These are phyloP conservation scores for Amauroascus niger DNA, from an alignment of 2,329 filamentous ascomycete species.

Conservation along the genomic window DNA sequence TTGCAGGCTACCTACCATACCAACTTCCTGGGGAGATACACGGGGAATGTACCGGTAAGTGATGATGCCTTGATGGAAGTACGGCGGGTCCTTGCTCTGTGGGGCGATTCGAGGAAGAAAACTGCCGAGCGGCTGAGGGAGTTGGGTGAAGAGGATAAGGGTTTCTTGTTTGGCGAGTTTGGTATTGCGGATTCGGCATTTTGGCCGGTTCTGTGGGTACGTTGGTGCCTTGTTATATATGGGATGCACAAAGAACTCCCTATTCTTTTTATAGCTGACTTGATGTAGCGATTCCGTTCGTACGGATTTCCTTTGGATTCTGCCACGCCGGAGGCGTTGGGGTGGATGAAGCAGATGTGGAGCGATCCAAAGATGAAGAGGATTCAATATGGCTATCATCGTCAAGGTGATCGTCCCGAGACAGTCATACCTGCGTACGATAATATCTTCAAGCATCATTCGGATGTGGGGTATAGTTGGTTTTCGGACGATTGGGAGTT, in stretches of 20 bases:
- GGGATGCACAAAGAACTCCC: neutral
- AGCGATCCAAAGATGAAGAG: constrained; percentile 22
- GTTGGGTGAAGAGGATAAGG: constrained; percentile 25
- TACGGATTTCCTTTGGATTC: constrained; percentile 25
- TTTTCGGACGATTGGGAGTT: constrained; percentile 28
- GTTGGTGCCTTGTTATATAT: constrained; percentile 6
- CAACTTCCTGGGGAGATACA: constrained; percentile 27
- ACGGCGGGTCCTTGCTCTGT: constrained; percentile 22
- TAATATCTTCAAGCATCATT: constrained; percentile 23
- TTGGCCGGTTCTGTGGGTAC: constrained; percentile 33
- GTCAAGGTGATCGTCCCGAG: constrained; percentile 25
- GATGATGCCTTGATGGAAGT: constrained; percentile 24
- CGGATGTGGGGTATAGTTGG: constrained; percentile 22
- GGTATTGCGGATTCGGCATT: constrained; percentile 33
- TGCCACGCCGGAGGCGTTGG: constrained; percentile 23
- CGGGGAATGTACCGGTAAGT: constrained; percentile 24
- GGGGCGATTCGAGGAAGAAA: constrained; percentile 22
- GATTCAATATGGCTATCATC: constrained; percentile 22
- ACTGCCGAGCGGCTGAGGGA: constrained; percentile 21
- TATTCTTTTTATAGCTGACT: neutral
- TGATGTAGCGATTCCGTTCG: constrained; percentile 26
- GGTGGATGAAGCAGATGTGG: constrained; percentile 31
- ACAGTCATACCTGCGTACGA: constrained; percentile 25
- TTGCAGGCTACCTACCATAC: constrained; percentile 22
- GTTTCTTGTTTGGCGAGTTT: constrained; percentile 31